A percentile compares a stretch with the other conserved stretches of the same genome.
Conservation (phyloP, 2,329 filamentous ascomycete genomes). For the Colletotrichum sp. region DNA sequence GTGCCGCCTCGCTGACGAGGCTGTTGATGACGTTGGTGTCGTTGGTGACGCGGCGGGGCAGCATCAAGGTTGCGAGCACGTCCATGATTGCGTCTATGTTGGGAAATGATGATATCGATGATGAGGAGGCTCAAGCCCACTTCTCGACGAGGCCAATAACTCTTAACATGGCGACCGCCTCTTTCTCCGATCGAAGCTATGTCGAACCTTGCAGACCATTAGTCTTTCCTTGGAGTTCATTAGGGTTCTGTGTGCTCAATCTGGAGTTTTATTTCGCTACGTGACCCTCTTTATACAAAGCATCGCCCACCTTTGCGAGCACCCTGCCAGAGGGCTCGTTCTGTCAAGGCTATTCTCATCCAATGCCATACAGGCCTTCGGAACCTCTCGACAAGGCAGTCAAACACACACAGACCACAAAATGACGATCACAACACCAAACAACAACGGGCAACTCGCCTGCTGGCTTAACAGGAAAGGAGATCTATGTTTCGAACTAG, state of each 20-base stretch:
- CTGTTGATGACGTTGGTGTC: neutral
- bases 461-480: neutral
- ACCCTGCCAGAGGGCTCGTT: accelerated
- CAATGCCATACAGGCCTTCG: accelerated
- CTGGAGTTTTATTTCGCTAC: neutral
- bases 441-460: neutral
- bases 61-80: neutral
- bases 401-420: neutral
- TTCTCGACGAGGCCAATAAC: neutral
- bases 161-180: neutral
- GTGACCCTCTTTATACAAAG: neutral
- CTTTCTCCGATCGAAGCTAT: neutral
- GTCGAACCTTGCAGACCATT: neutral
- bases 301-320: neutral
- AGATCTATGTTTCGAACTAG: neutral
- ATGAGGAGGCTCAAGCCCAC: neutral
- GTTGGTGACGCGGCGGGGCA: neutral
- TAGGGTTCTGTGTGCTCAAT: neutral
- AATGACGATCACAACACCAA: neutral
- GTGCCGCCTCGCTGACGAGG: neutral
- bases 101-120: neutral
- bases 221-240: neutral
- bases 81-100: neutral
- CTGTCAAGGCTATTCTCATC: neutral
- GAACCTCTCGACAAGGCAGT: neutral